phyloP scores from a whole-genome alignment of 2,329 filamentous ascomycete genomes.

The Xylariaceae sp. region DNA sequence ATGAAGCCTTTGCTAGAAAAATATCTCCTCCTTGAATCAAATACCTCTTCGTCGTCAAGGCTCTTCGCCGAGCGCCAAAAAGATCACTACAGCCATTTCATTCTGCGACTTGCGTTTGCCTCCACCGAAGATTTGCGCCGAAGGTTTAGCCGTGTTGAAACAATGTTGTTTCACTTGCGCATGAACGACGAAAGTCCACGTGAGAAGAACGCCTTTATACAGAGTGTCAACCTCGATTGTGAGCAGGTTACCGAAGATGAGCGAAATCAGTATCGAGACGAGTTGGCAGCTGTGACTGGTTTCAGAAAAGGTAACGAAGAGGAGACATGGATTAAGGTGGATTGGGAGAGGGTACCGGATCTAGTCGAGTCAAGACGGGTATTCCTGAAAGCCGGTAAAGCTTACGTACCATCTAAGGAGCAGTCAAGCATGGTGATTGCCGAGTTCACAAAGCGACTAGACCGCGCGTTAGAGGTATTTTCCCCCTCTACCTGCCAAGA shows the following conservation, averaged over 20 bases:
- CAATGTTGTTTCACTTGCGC: constrained; percentile 84
- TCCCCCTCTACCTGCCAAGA: constrained; percentile 8
- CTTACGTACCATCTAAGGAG: constrained; percentile 87
- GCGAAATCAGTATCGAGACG: constrained; percentile 65
- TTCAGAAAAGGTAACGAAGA: constrained; percentile 65
- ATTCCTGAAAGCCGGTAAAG: constrained; percentile 79
- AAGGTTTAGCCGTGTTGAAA: constrained; percentile 85
- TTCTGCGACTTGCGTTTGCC: constrained; percentile 89
- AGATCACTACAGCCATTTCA: constrained; percentile 98
- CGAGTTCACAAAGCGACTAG: constrained; percentile 81
- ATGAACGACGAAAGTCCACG: constrained; percentile 76
- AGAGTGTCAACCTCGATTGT: constrained; percentile 80
- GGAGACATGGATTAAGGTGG: constrained; percentile 92
- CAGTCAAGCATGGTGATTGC: constrained; percentile 88
- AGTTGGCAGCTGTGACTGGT: constrained; percentile 60
- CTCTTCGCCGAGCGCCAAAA: constrained; percentile 81
- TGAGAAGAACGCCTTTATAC: constrained; percentile 79
- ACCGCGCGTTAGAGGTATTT: constrained; percentile 79
- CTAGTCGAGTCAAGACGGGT: constrained; percentile 81
- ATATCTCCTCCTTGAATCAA: constrained; percentile 42
- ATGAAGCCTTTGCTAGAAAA: constrained; percentile 89
- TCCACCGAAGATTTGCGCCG: constrained; percentile 88
- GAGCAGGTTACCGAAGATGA: constrained; percentile 82
- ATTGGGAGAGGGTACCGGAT: constrained; percentile 92
- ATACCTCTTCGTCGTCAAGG: constrained; percentile 47